These are phyloP conservation scores for Allium sativum DNA, from an alignment of 106 monocot genomes.

Conservation along the genomic window DNA sequence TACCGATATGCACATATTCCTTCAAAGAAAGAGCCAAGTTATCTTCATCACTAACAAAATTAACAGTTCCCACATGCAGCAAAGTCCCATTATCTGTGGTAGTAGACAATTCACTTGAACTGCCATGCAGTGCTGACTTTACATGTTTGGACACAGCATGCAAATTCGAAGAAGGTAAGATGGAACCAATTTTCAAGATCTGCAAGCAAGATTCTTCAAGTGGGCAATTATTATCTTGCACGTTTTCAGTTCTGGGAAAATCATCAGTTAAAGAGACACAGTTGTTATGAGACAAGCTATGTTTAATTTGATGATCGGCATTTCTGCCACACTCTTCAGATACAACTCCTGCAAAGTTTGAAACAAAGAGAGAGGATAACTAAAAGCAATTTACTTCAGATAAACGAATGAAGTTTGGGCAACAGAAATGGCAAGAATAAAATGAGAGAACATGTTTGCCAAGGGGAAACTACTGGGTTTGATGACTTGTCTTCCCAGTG, in stretches of 20 bases:
- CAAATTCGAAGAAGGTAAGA: conserved; percentile 28
- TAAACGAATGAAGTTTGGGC: no score
- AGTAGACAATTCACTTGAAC: not conserved
- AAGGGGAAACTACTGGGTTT: no score
- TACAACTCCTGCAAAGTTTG: no score
- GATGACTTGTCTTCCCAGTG: no score
- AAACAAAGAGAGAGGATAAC: no score
- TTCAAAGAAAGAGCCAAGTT: not conserved
- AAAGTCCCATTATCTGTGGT: conserved; percentile 5
- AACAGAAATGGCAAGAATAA: no score
- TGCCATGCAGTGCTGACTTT: conserved; percentile 18
- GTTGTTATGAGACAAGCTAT: conserved; percentile 7
- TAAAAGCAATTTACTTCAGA: no score
- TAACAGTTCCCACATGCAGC: not conserved
- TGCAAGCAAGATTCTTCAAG: conserved; percentile 4
- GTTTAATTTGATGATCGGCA: not conserved
- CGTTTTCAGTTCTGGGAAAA: conserved; percentile 6
- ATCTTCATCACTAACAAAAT: not conserved
- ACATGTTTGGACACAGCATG: conserved; percentile 27
- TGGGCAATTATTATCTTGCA: conserved; percentile 9
- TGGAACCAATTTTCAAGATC: not conserved
- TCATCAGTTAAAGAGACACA: conserved; percentile 11
- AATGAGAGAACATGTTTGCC: no score
- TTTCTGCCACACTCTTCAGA: conserved; percentile 2
- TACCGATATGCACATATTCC: conserved; percentile 7